Evolutionary conservation across 108 stramenopile species (phyloP), one percentile per base, ranked within the genome.

Genomic region (Seminavis robusta): DNA sequence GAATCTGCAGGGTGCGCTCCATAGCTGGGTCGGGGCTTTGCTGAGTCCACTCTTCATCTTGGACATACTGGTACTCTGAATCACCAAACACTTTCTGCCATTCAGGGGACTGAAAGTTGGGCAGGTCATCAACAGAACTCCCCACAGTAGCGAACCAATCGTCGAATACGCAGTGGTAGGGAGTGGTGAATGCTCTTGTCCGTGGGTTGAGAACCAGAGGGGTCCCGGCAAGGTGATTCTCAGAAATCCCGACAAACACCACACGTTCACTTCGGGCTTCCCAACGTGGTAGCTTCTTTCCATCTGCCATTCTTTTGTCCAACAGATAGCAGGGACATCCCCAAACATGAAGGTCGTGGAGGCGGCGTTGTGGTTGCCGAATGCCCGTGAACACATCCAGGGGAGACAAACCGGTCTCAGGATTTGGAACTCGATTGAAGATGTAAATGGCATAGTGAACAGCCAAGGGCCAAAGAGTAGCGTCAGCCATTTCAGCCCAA

Each of bases 381-480:
- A 21, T 37, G n/a, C 45, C 16, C 16, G 32, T 33, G n/a, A 37
- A 53, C 52, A 37, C 23, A 67, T 43, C 60, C 56, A 0, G 8
- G 15, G 72, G 72, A 6, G 55, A 20, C 3, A 50, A 9, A 1
- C 39, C 21, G 28, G 53, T 20, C n/a, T 33, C 27, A 4, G 7
- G 17, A 16, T 46, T 61, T 16, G 67, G 74, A 1, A 73, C 13
- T 1, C 49, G 56, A 48, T 82, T 82, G 29, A 50, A 45, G 0
- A 71, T 0, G 24, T 56, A 67, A 0, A 64, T 60, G 16, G 76
- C 59, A 33, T 82, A 58, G 3, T 56, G 17, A 1, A 81, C 59
- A 32, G 81, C 81, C 4, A 73, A 52, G 0, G 81, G 77, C 77
- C 81, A 83, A 0, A 76, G 58, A 9, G 47, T 8, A 13, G 59